Conservation (phyloP, 768 basidiomycete genomes). For the Harrya chromipes region DNA sequence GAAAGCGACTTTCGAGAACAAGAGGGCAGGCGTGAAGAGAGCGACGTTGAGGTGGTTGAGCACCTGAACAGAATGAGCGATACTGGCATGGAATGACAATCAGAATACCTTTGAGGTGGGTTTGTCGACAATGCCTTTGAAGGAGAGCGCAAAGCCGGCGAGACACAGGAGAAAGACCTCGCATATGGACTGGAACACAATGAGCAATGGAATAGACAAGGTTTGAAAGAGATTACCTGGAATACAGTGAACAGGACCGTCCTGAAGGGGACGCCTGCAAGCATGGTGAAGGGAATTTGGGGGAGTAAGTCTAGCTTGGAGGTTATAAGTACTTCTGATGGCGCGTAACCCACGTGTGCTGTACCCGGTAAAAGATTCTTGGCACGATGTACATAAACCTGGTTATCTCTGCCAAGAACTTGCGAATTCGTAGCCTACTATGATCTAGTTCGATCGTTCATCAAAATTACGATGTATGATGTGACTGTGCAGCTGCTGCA, state of each 20-base stretch:
- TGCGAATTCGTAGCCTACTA: too few species aligned
- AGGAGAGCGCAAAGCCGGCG: slow-evolving; percentile 79
- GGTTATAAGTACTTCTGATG: too few species aligned
- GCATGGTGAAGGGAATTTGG: not conserved
- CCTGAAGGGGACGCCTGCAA: slow-evolving; percentile 5
- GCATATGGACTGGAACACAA: slow-evolving; percentile 63
- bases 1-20: slow-evolving; percentile 96
- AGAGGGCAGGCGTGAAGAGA: slow-evolving; percentile 82
- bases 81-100: not conserved
- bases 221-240: slow-evolving; percentile 17
- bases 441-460: too few species aligned
- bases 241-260: slow-evolving; percentile 28
- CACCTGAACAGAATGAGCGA: slow-evolving; percentile 42
- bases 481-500: too few species aligned
- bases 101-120: slow-evolving; percentile 75
- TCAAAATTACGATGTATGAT: too few species aligned
- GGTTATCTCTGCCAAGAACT: too few species aligned
- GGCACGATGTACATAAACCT: too few species aligned
- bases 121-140: slow-evolving; percentile 81
- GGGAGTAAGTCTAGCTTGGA: too few species aligned
- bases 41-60: slow-evolving; percentile 82
- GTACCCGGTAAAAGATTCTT: too few species aligned
- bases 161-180: slow-evolving; percentile 86
- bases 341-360: too few species aligned
- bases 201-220: not conserved